Evolutionary conservation across 768 basidiomycete genomes (phyloP).

Genomic region (Crassisporium funariophilum): DNA sequence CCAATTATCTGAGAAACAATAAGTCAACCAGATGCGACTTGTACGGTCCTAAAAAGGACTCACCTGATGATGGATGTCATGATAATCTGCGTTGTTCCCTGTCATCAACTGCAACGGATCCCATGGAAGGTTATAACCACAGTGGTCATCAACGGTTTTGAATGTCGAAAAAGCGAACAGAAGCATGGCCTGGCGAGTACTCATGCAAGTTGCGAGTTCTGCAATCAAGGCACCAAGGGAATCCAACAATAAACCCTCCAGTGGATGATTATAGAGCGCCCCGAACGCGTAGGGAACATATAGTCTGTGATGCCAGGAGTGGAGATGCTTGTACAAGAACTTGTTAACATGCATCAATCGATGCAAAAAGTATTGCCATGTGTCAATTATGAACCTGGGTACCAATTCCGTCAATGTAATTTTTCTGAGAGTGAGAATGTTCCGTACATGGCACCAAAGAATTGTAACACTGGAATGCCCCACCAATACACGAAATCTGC

Average conservation of each 20-base stretch:
- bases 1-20: slow-evolving; percentile 60
- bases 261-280: slow-evolving; percentile 94
- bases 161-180: slow-evolving; percentile 83
- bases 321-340: slow-evolving; percentile 88
- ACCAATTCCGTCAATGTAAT: slow-evolving; percentile 9
- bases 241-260: slow-evolving; percentile 93
- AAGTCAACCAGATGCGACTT: slow-evolving; percentile 4
- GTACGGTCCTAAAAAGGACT: slow-evolving; percentile 15
- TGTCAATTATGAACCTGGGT: slow-evolving; percentile 87
- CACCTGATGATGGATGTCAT: slow-evolving; percentile 97
- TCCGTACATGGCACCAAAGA: slow-evolving; percentile 82
- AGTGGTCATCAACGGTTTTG: slow-evolving; percentile 97
- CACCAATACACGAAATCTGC: slow-evolving; percentile 89
- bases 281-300: slow-evolving; percentile 98
- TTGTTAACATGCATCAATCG: slow-evolving; percentile 89
- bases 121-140: slow-evolving; percentile 86
- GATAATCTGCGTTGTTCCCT: slow-evolving; percentile 92
- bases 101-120: slow-evolving; percentile 89
- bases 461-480: slow-evolving; percentile 75
- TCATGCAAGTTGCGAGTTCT: slow-evolving; percentile 67
- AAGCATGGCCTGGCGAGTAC: slow-evolving; percentile 78
- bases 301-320: slow-evolving; percentile 93
- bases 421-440: not conserved
- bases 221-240: slow-evolving; percentile 78
- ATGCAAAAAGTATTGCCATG: slow-evolving; percentile 98